Conservation (phyloP, 306 rosid genomes). For the Fagus crenata region DNA sequence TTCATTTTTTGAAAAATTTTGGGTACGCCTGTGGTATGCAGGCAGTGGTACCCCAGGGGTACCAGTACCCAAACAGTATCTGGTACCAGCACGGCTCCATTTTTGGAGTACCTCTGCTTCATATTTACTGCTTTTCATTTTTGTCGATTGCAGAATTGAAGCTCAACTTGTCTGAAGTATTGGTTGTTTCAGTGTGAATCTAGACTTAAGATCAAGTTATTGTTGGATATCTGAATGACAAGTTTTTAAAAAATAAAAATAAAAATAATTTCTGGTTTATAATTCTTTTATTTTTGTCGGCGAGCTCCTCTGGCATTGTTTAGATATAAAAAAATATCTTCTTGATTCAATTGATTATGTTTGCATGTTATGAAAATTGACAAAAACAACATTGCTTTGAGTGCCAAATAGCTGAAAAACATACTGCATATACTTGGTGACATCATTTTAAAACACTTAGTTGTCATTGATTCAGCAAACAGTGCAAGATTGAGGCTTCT, state of each 20-base stretch:
- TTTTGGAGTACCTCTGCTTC: too few species aligned
- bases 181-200: background rate
- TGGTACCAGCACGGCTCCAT: too few species aligned
- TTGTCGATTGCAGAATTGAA: background rate
- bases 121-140: background rate
- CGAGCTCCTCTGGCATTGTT: background rate
- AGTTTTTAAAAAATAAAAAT: too few species aligned
- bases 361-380: conserved; percentile 1
- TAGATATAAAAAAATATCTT: background rate
- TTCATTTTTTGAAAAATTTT: too few species aligned
- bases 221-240: background rate
- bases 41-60: too few species aligned
- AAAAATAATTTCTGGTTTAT: background rate
- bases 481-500: conserved; percentile 80
- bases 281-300: background rate
- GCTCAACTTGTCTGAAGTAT: background rate
- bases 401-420: background rate
- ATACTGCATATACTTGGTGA: background rate
- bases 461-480: conserved; percentile 56
- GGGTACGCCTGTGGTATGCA: too few species aligned
- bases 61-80: too few species aligned
- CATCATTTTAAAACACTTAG: conserved; percentile 17
- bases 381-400: background rate
- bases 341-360: background rate
- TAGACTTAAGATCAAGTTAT: background rate